Evolutionary conservation across 75 land plant species (phyloP), one percentile per base, ranked within the genome.

Genomic region (Cryptomeria japonica): DNA sequence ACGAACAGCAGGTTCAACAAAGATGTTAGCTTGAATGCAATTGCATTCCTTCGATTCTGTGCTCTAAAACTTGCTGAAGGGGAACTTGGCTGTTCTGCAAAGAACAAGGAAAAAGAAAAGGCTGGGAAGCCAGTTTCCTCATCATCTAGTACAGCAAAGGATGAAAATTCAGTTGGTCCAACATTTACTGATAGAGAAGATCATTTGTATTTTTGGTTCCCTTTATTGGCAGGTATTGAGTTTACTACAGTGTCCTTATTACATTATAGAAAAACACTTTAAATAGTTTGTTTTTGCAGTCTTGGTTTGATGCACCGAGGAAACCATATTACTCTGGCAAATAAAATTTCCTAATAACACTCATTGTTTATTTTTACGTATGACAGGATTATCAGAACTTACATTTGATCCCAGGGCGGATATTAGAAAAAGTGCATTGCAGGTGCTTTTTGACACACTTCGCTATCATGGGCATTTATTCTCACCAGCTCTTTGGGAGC

Each of bases 401-500:
- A 96, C 95, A 83, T 98, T 98, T 92, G 99, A 97, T 87, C 96
- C 97, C 53, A 97, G 97, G 82, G 97, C 99, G 84, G 99, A 98
- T 88, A 97, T 98, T 42, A 92, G 99, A 44, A 93, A 98, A 79
- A 94, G 95, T 94, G 96, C 99, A 6, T 90, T 98, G 87, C 96
- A 98, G 92, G 95, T 98, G 14, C 92, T 98, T 14, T 98, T 98
- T 90, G 99, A 98, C 41, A 96, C 97, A 84, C 88, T 98, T 44
- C 94, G 99, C 75, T 95, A 94, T 86, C 96, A 98, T 92, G 99
- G 99, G 31, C 99, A 96, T 86, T 92, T 90, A 80, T 98, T 98
- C 92, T 96, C 99, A 5, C 91, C 97, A 14, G 94, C 96, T 44
- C 87, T 98, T 70, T 98, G 99, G 99, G 99, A 98, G 87, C 93